Base-by-base conservation (phyloP, 2,329 filamentous ascomycete species). In the Sporothrix humicola region DNA sequence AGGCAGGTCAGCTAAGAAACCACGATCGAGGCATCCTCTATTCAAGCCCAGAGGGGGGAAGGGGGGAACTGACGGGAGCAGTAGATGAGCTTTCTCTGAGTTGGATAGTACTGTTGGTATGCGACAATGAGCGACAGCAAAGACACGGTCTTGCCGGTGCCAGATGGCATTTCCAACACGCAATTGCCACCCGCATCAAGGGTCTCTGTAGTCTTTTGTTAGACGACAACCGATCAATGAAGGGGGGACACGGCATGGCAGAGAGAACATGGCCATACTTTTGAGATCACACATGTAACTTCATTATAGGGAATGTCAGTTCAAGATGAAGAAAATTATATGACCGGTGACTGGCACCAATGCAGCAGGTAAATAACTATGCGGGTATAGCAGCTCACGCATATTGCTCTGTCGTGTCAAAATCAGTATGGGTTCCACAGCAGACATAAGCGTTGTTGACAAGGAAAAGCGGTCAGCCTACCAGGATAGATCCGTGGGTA, bases 121-220 rank as follows among this genome's bases (percentile, higher is more conserved):
- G 96, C 95, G 73, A 99, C 91, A 79, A 99, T 99, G 78, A 99
- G 88, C 0, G 96, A 98, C 61, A 99, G 86, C 4, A 99, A 87
- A 10, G 96, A 98, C 37, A 99, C 93, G 0, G 96, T 99, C 86
- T 99, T 99, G 75, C 96, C 96, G 31, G 96, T 99, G 59, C 96
- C 96, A 74, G 96, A 99, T 82, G 96, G 96, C 96, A 99, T 99
- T 84, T 99, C 96, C 78, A 99, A 85, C 26, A 99, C 95, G 82
- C 95, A 98, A 83, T 99, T 94, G 75, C 96, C 97, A 71, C 93
- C 93, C 23, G 92, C 92, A 87, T 99, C 96, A 79, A 99, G 91
- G 23, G 96, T 98, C 77, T 85, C 86, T 88, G 66, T 8, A 20
- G 2, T 2, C 26, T 26, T 8, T 2, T 48, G 66, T 77, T 59